A percentile compares a stretch with the other conserved stretches of the same genome.
Evolutionary conservation across 2,329 filamentous ascomycete species (phyloP).

Genomic region (Aureobasidium leucospermi): DNA sequence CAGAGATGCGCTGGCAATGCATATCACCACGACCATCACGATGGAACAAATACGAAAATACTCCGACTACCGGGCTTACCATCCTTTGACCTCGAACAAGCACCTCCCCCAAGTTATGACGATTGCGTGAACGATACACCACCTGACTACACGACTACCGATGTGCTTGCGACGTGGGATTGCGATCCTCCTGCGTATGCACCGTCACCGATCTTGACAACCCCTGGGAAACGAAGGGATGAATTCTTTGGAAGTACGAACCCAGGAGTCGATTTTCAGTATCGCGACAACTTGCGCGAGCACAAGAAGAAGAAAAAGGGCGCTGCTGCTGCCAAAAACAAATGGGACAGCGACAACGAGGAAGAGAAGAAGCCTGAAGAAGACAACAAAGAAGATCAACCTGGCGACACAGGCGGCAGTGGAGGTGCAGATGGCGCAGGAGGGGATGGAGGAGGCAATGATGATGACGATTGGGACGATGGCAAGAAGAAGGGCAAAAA

Average conservation of each 20-base stretch:
- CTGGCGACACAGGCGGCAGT: slow-evolving; percentile 23
- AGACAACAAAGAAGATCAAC: slow-evolving; percentile 30
- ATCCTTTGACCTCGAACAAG: neutral
- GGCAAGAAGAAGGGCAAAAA: slow-evolving; percentile 30
- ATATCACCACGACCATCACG: neutral
- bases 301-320: slow-evolving; percentile 50
- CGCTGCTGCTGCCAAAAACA: slow-evolving; percentile 29
- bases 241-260: too few relatives aligned
- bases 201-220: neutral
- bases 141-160: slow-evolving; percentile 38
- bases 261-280: slow-evolving; percentile 50
- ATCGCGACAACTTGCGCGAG: slow-evolving; percentile 41
- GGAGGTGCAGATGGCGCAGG: slow-evolving; percentile 26
- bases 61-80: neutral
- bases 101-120: slow-evolving; percentile 36
- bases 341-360: slow-evolving; percentile 41
- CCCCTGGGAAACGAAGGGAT: neutral
- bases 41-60: neutral
- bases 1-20: slow-evolving; percentile 7
- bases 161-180: slow-evolving; percentile 28
- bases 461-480: slow-evolving; percentile 26
- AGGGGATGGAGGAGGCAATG: slow-evolving; percentile 27
- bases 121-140: slow-evolving; percentile 37
- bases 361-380: slow-evolving; percentile 40
- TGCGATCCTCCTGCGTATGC: neutral